Evolutionary conservation across 2,329 filamentous ascomycete genomes (phyloP).

Genomic region (Intubia oerlemansii): DNA sequence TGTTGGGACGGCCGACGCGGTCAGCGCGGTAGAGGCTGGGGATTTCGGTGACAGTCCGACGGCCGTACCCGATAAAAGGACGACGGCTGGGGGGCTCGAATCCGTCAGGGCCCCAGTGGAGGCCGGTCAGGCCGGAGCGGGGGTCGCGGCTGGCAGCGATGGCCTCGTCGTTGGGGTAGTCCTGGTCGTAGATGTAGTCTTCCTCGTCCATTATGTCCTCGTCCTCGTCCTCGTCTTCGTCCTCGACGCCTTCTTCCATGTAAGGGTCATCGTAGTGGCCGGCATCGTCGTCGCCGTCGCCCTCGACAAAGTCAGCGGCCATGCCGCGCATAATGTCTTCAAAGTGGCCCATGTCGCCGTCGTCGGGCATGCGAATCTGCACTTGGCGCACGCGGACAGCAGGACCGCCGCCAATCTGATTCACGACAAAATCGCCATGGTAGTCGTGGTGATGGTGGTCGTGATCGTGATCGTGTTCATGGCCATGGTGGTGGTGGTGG

Average conservation of each 20-base stretch:
- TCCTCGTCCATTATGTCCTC: slow-evolving; percentile 52
- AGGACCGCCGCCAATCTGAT: background rate
- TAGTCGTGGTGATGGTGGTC: slow-evolving; percentile 14
- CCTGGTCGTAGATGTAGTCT: slow-evolving; percentile 39
- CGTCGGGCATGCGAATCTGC: slow-evolving; percentile 26
- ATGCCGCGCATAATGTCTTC: slow-evolving; percentile 10
- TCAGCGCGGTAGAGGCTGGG: slow-evolving; percentile 28
- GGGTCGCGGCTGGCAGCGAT: too few relatives aligned
- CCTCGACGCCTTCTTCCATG: slow-evolving; percentile 36
- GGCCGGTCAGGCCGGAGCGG: too few relatives aligned
- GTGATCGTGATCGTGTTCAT: slow-evolving; percentile 27
- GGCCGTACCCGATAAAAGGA: too few relatives aligned
- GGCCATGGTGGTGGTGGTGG: slow-evolving; percentile 19
- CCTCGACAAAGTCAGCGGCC: slow-evolving; percentile 2
- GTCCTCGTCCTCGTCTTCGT: too few relatives aligned
- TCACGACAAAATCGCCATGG: too few relatives aligned
- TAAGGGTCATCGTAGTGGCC: slow-evolving; percentile 30
- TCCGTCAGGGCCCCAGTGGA: too few relatives aligned
- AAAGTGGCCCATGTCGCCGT: slow-evolving; percentile 27
- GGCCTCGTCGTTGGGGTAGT: slow-evolving; percentile 31
- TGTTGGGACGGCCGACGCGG: slow-evolving; percentile 29
- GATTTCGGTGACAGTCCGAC: too few relatives aligned
- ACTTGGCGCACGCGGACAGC: slow-evolving; percentile 10
- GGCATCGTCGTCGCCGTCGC: slow-evolving; percentile 26
- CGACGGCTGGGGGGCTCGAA: too few relatives aligned